Percentiles rank a stretch among this genome's conserved stretches.
phyloP scores from a whole-genome alignment of 1,139 yeast species.

The Nakaseomyces uthaithaninus region DNA sequence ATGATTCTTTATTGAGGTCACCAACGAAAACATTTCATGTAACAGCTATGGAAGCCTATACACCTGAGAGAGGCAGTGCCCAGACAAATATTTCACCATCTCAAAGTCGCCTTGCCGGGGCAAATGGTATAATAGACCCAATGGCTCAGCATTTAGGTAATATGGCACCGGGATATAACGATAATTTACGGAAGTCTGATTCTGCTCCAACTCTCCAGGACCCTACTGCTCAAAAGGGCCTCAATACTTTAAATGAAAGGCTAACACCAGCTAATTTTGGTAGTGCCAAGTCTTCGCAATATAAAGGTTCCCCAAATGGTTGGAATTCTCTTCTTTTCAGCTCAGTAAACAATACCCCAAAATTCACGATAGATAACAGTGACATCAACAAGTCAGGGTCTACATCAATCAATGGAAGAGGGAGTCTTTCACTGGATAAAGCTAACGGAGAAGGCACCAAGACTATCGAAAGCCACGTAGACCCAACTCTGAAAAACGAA shows the following conservation, averaged over 20 bases:
- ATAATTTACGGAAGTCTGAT: background rate
- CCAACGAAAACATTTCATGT: slow-evolving; percentile 44
- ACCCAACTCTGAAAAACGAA: background rate
- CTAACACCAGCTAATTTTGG: slow-evolving; percentile 6
- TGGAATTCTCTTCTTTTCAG: slow-evolving; percentile 76
- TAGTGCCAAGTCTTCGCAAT: slow-evolving; percentile 13
- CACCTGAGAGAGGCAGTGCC: slow-evolving; percentile 68
- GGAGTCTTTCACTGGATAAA: slow-evolving; percentile 5
- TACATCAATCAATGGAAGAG: slow-evolving; percentile 9
- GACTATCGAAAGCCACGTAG: background rate
- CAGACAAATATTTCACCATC: slow-evolving; percentile 28
- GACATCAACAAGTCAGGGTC: slow-evolving; percentile 5
- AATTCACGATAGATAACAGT: slow-evolving; percentile 11
- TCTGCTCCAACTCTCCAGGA: slow-evolving; percentile 7
- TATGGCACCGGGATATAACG: background rate
- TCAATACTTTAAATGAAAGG: slow-evolving; percentile 6
- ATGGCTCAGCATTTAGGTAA: slow-evolving; percentile 8
- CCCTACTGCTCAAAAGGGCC: slow-evolving; percentile 11
- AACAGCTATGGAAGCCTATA: slow-evolving; percentile 67
- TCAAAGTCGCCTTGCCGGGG: slow-evolving; percentile 7
- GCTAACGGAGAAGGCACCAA: slow-evolving; percentile 7
- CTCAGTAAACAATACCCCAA: slow-evolving; percentile 37
- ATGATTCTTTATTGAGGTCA: slow-evolving; percentile 26
- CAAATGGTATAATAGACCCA: slow-evolving; percentile 5
- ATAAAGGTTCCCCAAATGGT: slow-evolving; percentile 51